phyloP scores from a whole-genome alignment of 2,329 filamentous ascomycete genomes.

The Alternaria rosae region DNA sequence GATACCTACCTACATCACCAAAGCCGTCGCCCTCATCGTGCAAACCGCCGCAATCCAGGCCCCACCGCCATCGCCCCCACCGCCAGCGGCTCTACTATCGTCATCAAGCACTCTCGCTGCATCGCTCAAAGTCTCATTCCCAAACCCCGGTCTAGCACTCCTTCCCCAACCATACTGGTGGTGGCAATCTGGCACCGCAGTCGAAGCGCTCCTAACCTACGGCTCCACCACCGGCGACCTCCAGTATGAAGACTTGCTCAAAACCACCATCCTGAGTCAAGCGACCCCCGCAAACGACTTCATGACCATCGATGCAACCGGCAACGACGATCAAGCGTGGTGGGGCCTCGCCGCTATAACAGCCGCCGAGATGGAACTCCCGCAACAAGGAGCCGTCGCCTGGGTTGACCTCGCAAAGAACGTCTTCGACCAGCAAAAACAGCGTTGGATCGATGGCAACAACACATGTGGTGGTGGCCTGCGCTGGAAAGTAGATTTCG shows the following conservation, averaged over 20 bases:
- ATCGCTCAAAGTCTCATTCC: constrained; percentile 26
- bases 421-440: constrained; percentile 73
- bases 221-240: constrained; percentile 51
- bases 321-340: constrained; percentile 78
- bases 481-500: constrained; percentile 75
- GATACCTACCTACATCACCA: constrained; percentile 10
- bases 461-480: constrained; percentile 69
- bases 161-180: constrained; percentile 36
- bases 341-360: constrained; percentile 73
- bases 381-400: constrained; percentile 55
- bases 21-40: constrained; percentile 8
- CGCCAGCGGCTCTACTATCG: constrained; percentile 18
- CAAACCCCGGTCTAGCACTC: constrained; percentile 26
- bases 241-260: constrained; percentile 48
- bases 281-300: constrained; percentile 43
- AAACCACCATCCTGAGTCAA: constrained; percentile 34
- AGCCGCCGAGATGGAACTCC: constrained; percentile 71
- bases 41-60: constrained; percentile 3
- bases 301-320: constrained; percentile 52
- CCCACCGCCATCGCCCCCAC: constrained; percentile 11
- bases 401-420: constrained; percentile 73
- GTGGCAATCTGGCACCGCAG: constrained; percentile 40
- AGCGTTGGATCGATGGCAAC: constrained; percentile 69
- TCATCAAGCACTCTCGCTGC: constrained; percentile 24
- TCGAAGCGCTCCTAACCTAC: constrained; percentile 49